Evolutionary conservation across 2,329 filamentous ascomycete genomes (phyloP).

Genomic region (Teratosphaeria pseudoeucalypti): DNA sequence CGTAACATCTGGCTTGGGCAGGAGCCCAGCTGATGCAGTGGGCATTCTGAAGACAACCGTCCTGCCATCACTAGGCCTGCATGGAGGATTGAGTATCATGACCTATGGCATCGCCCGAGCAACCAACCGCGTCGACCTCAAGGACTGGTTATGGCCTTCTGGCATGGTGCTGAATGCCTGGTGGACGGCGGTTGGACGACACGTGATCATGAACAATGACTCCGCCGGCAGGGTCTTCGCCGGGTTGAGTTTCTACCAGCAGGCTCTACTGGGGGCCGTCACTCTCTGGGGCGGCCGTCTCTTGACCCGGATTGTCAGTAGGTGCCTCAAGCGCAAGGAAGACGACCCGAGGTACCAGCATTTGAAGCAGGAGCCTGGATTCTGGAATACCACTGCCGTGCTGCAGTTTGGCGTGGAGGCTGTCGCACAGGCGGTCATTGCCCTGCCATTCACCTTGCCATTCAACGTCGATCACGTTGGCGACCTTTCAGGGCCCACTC

Average conservation of each 20-base stretch:
- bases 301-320: background rate
- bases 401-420: background rate
- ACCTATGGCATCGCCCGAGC: background rate
- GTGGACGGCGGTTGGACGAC: background rate
- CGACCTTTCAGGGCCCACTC: background rate
- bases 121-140: background rate
- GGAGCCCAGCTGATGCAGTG: background rate
- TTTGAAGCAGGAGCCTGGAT: background rate
- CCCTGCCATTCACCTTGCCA: background rate
- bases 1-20: background rate
- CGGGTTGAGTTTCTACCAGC: background rate
- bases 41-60: background rate
- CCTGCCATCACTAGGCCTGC: background rate
- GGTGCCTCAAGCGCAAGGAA: background rate
- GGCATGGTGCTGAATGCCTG: background rate
- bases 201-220: background rate
- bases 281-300: background rate
- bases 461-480: background rate
- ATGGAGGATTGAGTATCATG: background rate
- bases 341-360: background rate
- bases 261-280: background rate
- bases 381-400: background rate
- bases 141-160: background rate
- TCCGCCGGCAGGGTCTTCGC: background rate
- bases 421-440: background rate